Base-by-base conservation (phyloP, 176 grass and related monocot genomes). In the Aegilops bicornis region DNA sequence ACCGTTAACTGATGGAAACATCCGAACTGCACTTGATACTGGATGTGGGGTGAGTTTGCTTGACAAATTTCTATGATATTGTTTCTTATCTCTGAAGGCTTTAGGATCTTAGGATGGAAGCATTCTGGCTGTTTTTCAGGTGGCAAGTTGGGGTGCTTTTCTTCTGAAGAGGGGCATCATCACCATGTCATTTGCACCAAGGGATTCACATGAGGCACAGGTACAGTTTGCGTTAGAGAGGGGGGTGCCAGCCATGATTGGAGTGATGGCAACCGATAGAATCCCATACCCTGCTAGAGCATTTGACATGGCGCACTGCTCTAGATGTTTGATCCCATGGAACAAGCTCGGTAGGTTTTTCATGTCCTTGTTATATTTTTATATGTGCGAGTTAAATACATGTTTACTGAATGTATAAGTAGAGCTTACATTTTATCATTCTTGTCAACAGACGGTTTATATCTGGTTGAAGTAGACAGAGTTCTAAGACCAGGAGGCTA, bases 271-370 rank as follows among this genome's bases (percentile, higher is more conserved):
- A 0, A 91, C 90, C 3, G 78, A 97, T 43, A 89, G 95, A 86
- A 89, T 92, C 27, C 95, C 92, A 12, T 94, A 97, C 30, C 95
- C 95, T 17, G 90, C 92, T 69, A 90, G 95, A 90, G 86, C 95
- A 29, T 97, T 97, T 73, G 95, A 97, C 82, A 94, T 94, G 95
- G 95, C 92, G 0, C 95, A 97, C 71, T 97, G 95, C 77, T 97
- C 95, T 63, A 92, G 95, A 78, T 97, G 95, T 84, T 86, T 97
- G 88, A 97, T 97, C 67, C 92, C 92, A 80, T 97, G 95, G 92
- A 92, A 91, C 65, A 89, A 97, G 69, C 72, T 90, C 62, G 86
- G 95, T 92, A 92, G 15, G 59, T 58, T 61, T 61, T 80, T 64
- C n/a, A 19, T 71, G 19, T 61, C 10, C 24, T 69, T 88, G 15